Evolutionary conservation across 2,329 filamentous ascomycete genomes (phyloP).

Genomic region (Podosphaera xanthii): DNA sequence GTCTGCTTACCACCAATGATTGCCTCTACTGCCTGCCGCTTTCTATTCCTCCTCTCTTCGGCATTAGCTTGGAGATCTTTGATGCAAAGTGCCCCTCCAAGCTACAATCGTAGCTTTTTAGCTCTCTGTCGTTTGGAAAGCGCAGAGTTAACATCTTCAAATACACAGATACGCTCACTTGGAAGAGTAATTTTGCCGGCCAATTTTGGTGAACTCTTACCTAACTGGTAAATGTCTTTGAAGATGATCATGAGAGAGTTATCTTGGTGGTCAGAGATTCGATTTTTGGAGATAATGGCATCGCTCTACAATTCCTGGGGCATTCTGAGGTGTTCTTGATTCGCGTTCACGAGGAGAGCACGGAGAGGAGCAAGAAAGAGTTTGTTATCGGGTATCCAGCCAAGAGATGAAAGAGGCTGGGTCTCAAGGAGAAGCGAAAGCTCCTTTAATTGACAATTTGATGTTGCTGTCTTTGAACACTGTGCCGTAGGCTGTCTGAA

Average conservation of each 20-base stretch:
- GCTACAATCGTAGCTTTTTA: constrained; percentile 6
- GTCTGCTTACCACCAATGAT: background rate
- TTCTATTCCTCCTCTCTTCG: constrained; percentile 3
- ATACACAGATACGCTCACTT: background rate
- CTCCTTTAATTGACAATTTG: constrained; percentile 12
- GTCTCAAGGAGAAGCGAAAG: constrained; percentile 15
- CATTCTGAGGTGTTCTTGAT: constrained; percentile 1
- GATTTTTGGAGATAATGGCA: background rate
- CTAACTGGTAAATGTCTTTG: background rate
- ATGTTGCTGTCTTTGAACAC: constrained; percentile 14
- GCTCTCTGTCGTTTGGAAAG: constrained; percentile 6
- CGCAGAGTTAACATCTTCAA: constrained; percentile 4
- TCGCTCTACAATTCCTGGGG: background rate
- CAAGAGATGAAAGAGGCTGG: constrained; percentile 2
- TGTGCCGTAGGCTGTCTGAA: constrained; percentile 10
- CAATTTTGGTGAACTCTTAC: background rate
- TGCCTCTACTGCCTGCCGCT: background rate
- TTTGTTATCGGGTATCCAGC: constrained; percentile 13
- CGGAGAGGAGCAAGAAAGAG: constrained; percentile 5
- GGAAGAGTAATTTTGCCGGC: background rate
- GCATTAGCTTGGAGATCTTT: constrained; percentile 5
- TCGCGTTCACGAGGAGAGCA: constrained; percentile 2
- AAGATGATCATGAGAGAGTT: background rate
- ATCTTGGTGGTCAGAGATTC: constrained; percentile 3
- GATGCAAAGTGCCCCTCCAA: constrained; percentile 5